These are phyloP conservation scores for Vanrija pseudolonga DNA, from an alignment of 1,284 basidiomycete species.

Conservation along the genomic window DNA sequence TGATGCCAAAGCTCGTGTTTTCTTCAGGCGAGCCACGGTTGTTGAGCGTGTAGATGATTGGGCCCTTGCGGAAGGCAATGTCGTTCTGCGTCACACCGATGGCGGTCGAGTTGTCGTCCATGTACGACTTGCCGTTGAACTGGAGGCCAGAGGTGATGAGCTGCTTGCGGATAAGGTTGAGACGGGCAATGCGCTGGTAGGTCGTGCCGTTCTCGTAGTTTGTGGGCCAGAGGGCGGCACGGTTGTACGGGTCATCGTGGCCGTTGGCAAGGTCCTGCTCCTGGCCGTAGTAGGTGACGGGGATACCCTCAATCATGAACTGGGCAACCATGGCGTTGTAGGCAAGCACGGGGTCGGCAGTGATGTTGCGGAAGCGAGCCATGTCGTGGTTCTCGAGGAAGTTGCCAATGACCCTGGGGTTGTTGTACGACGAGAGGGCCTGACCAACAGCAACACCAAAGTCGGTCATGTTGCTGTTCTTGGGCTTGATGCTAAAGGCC, in stretches of 20 bases:
- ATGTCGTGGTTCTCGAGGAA: conserved; percentile 82
- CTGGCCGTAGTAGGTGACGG: conserved; percentile 67
- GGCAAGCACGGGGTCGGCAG: conserved; percentile 34
- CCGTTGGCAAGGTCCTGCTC: conserved; percentile 63
- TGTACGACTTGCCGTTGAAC: conserved; percentile 55
- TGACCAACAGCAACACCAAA: conserved; percentile 58
- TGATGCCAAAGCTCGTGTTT: conserved; percentile 30
- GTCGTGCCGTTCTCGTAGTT: conserved; percentile 55
- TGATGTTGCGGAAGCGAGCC: conserved; percentile 65
- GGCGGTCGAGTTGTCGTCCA: conserved; percentile 58
- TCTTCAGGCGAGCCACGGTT: conserved; percentile 53
- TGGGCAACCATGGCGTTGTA: conserved; percentile 64
- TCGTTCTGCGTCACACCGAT: conserved; percentile 59
- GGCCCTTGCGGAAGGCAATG: conserved; percentile 68
- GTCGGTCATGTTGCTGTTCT: conserved; percentile 57
- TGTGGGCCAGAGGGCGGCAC: conserved; percentile 69
- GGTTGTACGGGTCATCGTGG: conserved; percentile 63
- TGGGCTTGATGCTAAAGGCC: conserved; percentile 57
- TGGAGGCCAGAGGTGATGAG: conserved; percentile 52
- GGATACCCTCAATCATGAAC: conserved; percentile 67
- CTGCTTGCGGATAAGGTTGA: conserved; percentile 70
- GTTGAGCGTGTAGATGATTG: conserved; percentile 65
- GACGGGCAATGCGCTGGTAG: conserved; percentile 60
- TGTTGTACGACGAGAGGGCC: conserved; percentile 54
- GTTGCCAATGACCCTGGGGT: conserved; percentile 62